Conservation (phyloP, 176 grass and related monocot genomes). For the Olyra latifolia region DNA sequence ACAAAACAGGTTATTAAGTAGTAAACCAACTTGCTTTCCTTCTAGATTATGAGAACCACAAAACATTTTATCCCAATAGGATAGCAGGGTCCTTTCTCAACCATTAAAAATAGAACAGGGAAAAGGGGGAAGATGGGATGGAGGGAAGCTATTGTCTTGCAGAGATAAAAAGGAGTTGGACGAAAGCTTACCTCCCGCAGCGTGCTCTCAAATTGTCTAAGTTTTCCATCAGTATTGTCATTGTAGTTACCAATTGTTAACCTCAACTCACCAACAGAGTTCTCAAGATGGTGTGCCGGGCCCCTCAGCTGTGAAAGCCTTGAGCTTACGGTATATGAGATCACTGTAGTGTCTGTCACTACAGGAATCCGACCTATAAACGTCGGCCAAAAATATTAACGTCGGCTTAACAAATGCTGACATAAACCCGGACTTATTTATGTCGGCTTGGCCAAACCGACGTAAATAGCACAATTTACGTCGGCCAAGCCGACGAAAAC, state of each 20-base stretch:
- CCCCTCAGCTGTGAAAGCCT: constrained; percentile 70
- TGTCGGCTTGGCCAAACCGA: too few species aligned
- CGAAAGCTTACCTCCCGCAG: constrained; percentile 62
- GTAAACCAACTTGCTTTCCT: background rate
- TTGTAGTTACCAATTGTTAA: constrained; percentile 64
- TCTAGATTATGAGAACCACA: too few species aligned
- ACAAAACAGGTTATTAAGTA: background rate
- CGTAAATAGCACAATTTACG: too few species aligned
- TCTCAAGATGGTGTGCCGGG: constrained; percentile 70
- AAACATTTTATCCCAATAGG: background rate
- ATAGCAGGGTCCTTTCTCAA: background rate
- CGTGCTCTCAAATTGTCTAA: constrained; percentile 85
- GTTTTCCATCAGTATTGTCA: constrained; percentile 76
- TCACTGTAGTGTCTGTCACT: background rate
- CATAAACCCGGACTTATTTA: too few species aligned
- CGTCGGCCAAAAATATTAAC: too few species aligned
- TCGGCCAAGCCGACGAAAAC: too few species aligned
- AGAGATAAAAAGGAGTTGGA: background rate
- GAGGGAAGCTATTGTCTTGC: background rate
- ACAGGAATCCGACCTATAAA: too few species aligned
- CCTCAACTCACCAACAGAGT: constrained; percentile 64
- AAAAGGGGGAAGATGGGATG: background rate
- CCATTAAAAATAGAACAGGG: background rate
- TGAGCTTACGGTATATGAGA: constrained; percentile 46
- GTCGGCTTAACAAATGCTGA: too few species aligned